Evolutionary conservation across 1,139 yeast genomes (phyloP).

Genomic region (Lodderomyces oxycetoniae): DNA sequence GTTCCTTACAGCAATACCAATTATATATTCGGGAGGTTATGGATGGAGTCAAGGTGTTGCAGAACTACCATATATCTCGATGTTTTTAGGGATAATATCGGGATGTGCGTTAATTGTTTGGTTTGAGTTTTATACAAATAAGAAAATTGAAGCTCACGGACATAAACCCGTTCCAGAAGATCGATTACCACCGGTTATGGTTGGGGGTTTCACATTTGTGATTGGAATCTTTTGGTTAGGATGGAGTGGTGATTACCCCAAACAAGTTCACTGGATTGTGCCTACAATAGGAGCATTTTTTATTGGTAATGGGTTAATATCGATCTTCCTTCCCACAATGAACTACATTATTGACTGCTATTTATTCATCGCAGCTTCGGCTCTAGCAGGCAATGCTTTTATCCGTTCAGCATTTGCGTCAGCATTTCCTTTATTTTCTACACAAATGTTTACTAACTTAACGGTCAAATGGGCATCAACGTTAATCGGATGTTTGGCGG

Average conservation of each 20-base stretch:
- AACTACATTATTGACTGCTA: conserved; percentile 80
- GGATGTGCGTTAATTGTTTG: conserved; percentile 44
- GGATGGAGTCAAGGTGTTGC: conserved; percentile 48
- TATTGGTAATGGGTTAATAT: conserved; percentile 69
- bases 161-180: conserved; percentile 73
- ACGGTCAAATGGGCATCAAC: conserved; percentile 83
- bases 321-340: conserved; percentile 71
- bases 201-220: conserved; percentile 65
- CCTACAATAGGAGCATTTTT: conserved; percentile 72
- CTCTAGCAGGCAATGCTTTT: conserved; percentile 83
- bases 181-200: conserved; percentile 68
- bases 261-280: conserved; percentile 72
- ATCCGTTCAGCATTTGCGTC: conserved; percentile 58
- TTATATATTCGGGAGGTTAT: conserved; percentile 61
- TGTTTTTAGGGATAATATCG: conserved; percentile 55
- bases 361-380: conserved; percentile 78
- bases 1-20: conserved; percentile 74
- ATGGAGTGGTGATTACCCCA: conserved; percentile 75
- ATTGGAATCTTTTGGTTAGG: conserved; percentile 79
- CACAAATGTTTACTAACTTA: conserved; percentile 68
- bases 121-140: conserved; percentile 18
- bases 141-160: conserved; percentile 33
- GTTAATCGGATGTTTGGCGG: conserved; percentile 64
- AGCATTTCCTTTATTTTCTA: conserved; percentile 47
- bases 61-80: conserved; percentile 57